phyloP scores from a whole-genome alignment of 257 asterid species.

The Rubia yunnanensis region DNA sequence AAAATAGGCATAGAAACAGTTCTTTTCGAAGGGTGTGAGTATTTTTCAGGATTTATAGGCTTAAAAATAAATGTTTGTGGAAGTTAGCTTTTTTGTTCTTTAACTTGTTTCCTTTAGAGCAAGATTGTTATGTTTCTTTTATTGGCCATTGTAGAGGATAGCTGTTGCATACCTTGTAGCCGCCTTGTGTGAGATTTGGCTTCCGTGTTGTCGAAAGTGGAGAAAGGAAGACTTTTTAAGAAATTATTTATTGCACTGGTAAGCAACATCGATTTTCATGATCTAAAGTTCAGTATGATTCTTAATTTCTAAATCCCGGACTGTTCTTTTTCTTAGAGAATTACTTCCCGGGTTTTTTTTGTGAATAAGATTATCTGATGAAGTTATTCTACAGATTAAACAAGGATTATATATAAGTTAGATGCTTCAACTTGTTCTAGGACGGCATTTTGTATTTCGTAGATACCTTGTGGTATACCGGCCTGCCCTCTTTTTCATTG shows the following conservation, averaged over 20 bases:
- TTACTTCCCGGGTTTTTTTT: neutral
- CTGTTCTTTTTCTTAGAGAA: neutral
- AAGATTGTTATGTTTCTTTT: neutral
- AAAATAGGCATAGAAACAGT: too few species aligned
- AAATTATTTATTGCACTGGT: conserved; percentile 58
- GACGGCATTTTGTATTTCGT: too few species aligned
- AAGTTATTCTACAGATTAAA: neutral
- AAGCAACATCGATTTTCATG: conserved; percentile 19
- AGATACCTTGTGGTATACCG: too few species aligned
- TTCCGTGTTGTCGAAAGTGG: conserved; percentile 45
- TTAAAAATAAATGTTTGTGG: neutral
- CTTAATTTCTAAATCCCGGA: neutral
- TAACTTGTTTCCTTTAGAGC: neutral
- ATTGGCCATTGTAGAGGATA: conserved; percentile 50
- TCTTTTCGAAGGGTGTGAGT: too few species aligned
- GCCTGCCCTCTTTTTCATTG: too few species aligned
- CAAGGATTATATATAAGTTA: neutral
- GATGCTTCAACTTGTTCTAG: neutral
- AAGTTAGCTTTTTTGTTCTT: neutral
- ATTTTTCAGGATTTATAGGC: neutral
- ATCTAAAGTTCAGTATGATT: neutral
- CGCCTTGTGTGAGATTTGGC: conserved; percentile 83
- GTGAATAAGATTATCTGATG: neutral
- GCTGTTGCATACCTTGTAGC: conserved; percentile 70
- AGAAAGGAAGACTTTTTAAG: conserved; percentile 26